Conservation (phyloP, 1,284 basidiomycete species). For the Naganishia cerealis region DNA sequence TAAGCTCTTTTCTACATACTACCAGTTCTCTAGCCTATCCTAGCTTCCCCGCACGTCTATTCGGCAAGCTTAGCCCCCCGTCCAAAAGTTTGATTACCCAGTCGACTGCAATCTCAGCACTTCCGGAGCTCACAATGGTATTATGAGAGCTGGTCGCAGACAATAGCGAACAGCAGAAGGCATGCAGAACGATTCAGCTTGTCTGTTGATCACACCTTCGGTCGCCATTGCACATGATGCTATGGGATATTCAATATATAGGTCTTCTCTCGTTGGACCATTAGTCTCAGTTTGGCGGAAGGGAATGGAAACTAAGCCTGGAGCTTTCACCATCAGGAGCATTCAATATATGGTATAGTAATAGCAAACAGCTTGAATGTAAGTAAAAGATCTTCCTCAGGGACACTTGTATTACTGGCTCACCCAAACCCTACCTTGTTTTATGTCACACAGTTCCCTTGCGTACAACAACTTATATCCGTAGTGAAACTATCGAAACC, state of each 20-base stretch:
- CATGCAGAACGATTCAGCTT: neutral
- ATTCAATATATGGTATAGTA: slow-evolving; percentile 21
- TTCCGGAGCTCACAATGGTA: slow-evolving; percentile 6
- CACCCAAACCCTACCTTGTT: neutral
- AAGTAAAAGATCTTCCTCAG: neutral
- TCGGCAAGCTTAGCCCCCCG: slow-evolving; percentile 3
- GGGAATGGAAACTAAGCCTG: neutral
- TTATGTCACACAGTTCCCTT: neutral
- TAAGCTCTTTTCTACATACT: neutral
- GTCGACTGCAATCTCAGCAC: neutral
- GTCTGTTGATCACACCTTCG: neutral
- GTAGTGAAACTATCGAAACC: neutral
- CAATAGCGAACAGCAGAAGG: neutral
- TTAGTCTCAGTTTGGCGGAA: neutral
- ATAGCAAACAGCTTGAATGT: neutral
- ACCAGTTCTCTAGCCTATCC: neutral
- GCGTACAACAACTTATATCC: slow-evolving; percentile 6
- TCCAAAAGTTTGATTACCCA: neutral
- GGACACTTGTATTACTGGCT: neutral
- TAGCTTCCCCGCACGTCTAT: neutral
- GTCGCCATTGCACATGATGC: neutral
- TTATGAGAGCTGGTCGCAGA: neutral
- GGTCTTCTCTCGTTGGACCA: neutral
- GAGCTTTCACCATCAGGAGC: neutral
- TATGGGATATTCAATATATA: neutral